Evolutionary conservation across 139 green algal species (phyloP).

Genomic region (Pleodorina starrii): DNA sequence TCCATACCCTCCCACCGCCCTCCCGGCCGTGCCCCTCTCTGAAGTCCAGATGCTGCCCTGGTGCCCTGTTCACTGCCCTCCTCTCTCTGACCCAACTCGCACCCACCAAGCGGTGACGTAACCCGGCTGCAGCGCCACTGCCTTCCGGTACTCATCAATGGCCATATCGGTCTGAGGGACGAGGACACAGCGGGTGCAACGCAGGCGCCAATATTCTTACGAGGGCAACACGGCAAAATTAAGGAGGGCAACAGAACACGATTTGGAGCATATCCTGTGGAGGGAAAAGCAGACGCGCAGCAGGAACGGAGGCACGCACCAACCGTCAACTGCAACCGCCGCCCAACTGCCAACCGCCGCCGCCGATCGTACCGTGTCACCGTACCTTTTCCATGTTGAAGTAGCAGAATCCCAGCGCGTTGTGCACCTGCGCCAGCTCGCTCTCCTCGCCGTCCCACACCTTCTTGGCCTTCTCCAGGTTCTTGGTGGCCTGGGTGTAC

Average conservation of each 20-base stretch:
- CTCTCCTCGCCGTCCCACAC: conserved; percentile 92
- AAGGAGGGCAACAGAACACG: too few species aligned
- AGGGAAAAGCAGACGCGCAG: too few species aligned
- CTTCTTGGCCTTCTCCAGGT: conserved; percentile 93
- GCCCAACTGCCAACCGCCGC: too few species aligned
- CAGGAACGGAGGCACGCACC: too few species aligned
- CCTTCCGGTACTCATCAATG: conserved; percentile 86
- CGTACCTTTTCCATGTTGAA: conserved; percentile 91
- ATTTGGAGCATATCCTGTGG: too few species aligned
- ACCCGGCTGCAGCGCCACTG: conserved; percentile 84
- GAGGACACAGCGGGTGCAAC: too few species aligned
- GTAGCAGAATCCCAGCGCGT: conserved; percentile 97
- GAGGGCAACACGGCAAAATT: too few species aligned
- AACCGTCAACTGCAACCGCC: too few species aligned
- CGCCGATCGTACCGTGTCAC: too few species aligned
- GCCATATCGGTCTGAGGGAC: conserved; percentile 71
- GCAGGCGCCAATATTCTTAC: too few species aligned
- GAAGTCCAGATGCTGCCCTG: too few species aligned
- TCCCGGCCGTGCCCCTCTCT: background rate
- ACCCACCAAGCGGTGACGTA: conserved; percentile 93
- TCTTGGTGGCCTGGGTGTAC: conserved; percentile 95
- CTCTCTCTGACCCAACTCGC: background rate
- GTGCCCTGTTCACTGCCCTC: background rate
- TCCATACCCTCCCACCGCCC: background rate
- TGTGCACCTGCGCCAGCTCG: conserved; percentile 97